phyloP scores from a whole-genome alignment of 169 alveolate species.

The Babesia ovata region DNA sequence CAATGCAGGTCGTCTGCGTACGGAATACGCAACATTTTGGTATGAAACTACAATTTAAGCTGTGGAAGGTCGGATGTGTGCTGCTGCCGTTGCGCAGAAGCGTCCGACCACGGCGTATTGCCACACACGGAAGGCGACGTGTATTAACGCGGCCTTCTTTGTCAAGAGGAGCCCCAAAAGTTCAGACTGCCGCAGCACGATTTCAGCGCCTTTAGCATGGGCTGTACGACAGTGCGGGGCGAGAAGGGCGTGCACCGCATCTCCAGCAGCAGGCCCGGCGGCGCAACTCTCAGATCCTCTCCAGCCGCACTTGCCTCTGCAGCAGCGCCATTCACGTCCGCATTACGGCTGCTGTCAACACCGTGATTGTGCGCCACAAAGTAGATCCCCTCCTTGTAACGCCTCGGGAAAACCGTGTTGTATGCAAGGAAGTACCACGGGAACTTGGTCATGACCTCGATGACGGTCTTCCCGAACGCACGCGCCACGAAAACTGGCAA shows the following conservation, averaged over 20 bases:
- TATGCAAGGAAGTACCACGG: constrained; percentile 30
- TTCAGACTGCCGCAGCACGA: not conserved
- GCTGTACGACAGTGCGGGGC: not conserved
- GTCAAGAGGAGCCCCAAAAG: not conserved
- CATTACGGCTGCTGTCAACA: not conserved
- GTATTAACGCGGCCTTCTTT: too few relatives aligned
- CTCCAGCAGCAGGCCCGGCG: constrained; percentile 4
- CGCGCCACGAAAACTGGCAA: constrained; percentile 31
- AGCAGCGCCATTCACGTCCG: not conserved
- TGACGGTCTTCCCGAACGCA: not conserved
- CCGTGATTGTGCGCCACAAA: not conserved
- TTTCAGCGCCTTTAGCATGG: constrained; percentile 10
- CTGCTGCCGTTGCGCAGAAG: not conserved
- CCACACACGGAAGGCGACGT: too few relatives aligned
- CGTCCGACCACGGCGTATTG: too few relatives aligned
- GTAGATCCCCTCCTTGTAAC: constrained; percentile 17
- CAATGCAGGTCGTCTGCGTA: constrained; percentile 79
- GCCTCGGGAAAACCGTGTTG: constrained; percentile 18
- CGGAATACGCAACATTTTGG: constrained; percentile 26
- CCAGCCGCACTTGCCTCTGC: not conserved
- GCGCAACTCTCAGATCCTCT: not conserved
- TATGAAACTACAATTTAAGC: not conserved
- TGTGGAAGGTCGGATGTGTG: not conserved
- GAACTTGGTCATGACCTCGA: constrained; percentile 16
- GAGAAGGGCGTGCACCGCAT: constrained; percentile 14